Percentiles rank a stretch among this genome's conserved stretches.
Conservation (phyloP, 2,329 filamentous ascomycete genomes). For the Oidium heveae region DNA sequence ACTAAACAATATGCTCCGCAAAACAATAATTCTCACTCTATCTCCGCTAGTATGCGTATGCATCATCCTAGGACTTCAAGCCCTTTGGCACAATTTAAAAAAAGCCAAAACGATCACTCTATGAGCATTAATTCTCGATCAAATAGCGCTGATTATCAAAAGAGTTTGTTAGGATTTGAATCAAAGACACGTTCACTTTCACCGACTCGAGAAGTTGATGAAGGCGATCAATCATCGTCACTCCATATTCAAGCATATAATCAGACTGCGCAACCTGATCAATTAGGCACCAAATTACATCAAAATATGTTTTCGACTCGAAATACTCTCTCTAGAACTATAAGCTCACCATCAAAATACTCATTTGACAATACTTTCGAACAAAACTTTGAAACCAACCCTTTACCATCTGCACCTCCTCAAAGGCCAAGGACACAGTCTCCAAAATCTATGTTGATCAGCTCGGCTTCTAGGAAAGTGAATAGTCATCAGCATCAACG, state of each 20-base stretch:
- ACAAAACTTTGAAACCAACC: constrained; percentile 2
- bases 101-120: constrained; percentile 11
- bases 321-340: constrained; percentile 16
- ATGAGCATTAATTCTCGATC: constrained; percentile 15
- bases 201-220: constrained; percentile 35
- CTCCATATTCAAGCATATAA: constrained; percentile 6
- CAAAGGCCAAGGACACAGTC: constrained; percentile 37
- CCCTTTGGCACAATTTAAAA: constrained; percentile 37
- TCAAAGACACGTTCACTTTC: constrained; percentile 26
- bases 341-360: constrained; percentile 31
- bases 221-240: constrained; percentile 20
- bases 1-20: constrained; percentile 5
- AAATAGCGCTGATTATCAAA: constrained; percentile 21
- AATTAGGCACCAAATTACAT: constrained; percentile 12
- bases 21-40: constrained; percentile 17
- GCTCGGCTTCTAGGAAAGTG: constrained; percentile 17
- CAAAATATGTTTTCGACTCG: constrained; percentile 25
- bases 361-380: constrained; percentile 25
- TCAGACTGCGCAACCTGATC: constrained; percentile 12
- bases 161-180: constrained; percentile 27
- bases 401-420: constrained; percentile 23
- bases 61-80: constrained; percentile 41
- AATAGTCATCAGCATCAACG: constrained; percentile 20
- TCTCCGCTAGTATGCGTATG: constrained; percentile 16
- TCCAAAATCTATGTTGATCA: constrained; percentile 26